A percentile compares a stretch with the other conserved stretches of the same genome.
Conservation (phyloP, 108 stramenopile genomes). For the Fragilaria crotonensis region DNA sequence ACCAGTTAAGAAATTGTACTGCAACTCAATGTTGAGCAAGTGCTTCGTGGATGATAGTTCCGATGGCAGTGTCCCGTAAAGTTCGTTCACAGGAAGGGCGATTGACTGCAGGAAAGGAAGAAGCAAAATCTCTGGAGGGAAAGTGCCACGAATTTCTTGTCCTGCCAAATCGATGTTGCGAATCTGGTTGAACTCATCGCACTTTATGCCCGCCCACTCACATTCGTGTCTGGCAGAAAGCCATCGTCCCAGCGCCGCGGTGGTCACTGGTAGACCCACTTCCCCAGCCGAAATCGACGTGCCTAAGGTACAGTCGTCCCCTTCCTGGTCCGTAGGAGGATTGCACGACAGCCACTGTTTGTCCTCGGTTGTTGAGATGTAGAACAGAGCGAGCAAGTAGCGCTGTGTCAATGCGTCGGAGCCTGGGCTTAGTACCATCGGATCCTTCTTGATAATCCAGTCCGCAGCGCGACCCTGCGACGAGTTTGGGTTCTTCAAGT, state of each 20-base stretch:
- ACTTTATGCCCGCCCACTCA: conserved; percentile 51
- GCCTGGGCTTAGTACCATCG: conserved; percentile 25
- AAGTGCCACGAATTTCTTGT: conserved; percentile 12
- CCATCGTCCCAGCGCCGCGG: conserved; percentile 18
- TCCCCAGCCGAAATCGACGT: background rate
- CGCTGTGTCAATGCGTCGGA: conserved; percentile 45
- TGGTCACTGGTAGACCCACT: too few species aligned
- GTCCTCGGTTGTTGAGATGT: conserved; percentile 22
- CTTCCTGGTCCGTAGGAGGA: conserved; percentile 10
- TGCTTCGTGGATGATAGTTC: conserved; percentile 15
- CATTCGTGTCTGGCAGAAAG: conserved; percentile 38
- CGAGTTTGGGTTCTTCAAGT: conserved; percentile 19
- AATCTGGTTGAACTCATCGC: conserved; percentile 21
- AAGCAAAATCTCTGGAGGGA: conserved; percentile 19
- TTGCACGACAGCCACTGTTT: conserved; percentile 32
- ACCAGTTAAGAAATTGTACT: conserved; percentile 26
- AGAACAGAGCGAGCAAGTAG: conserved; percentile 43
- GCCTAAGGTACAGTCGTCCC: conserved; percentile 8
- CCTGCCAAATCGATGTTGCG: conserved; percentile 8
- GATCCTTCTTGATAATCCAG: conserved; percentile 63
- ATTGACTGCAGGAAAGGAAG: conserved; percentile 20
- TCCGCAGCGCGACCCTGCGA: conserved; percentile 35
- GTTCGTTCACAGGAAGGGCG: conserved; percentile 14
- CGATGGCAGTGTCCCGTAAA: conserved; percentile 21
- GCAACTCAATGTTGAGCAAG: conserved; percentile 21